These are phyloP conservation scores for Yamadazyma buinensis DNA, from an alignment of 1,139 yeast genomes.

Conservation along the genomic window DNA sequence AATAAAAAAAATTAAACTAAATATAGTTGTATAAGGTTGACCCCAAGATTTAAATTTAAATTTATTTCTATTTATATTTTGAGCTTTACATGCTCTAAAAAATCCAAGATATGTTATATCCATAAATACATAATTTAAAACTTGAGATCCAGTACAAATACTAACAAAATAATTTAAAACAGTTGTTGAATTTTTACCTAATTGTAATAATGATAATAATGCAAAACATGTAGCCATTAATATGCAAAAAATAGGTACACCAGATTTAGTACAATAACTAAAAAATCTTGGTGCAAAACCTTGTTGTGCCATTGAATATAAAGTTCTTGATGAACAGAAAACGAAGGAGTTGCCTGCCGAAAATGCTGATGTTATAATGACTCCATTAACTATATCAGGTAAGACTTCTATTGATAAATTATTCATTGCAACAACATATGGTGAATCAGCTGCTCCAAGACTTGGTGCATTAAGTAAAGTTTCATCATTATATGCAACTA, in stretches of 20 bases:
- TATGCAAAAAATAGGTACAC: conserved; percentile 44
- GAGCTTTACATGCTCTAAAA: conserved; percentile 53
- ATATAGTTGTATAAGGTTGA: conserved; percentile 68
- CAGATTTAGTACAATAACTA: conserved; percentile 24
- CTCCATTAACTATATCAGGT: conserved; percentile 36
- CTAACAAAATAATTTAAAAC: conserved; percentile 76
- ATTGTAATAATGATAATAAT: conserved; percentile 55
- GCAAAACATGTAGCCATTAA: conserved; percentile 54
- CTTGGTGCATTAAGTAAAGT: conserved; percentile 19
- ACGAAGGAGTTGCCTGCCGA: conserved; percentile 42
- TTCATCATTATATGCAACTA: conserved; percentile 39
- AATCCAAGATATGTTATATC: conserved; percentile 56
- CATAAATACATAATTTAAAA: conserved; percentile 66
- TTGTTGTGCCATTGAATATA: conserved; percentile 31
- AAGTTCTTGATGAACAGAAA: conserved; percentile 37
- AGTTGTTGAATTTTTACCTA: conserved; percentile 48
- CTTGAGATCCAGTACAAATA: conserved; percentile 72
- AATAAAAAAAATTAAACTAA: conserved; percentile 29
- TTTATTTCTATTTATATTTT: conserved; percentile 61
- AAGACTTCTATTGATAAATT: conserved; percentile 31
- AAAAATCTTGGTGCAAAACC: conserved; percentile 37
- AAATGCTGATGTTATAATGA: conserved; percentile 23
- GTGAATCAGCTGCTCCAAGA: conserved; percentile 32
- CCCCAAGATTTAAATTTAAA: conserved; percentile 72
- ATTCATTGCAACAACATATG: conserved; percentile 41